Conservation (phyloP, 306 rosid species). For the Vicia faba region DNA sequence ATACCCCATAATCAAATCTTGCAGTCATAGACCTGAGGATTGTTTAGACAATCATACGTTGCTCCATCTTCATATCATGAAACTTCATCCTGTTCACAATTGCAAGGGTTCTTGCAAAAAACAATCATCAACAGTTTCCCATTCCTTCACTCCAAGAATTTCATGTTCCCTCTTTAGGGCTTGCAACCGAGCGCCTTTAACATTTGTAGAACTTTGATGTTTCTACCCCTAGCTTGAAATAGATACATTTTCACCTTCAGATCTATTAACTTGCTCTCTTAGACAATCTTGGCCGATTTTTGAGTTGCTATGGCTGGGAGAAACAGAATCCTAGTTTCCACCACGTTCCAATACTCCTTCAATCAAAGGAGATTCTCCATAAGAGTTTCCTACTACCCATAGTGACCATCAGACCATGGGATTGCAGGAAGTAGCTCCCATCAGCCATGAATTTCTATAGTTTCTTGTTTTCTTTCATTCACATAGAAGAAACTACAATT, state of each 20-base stretch:
- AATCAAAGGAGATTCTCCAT: background rate
- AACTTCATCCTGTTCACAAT: background rate
- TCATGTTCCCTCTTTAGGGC: background rate
- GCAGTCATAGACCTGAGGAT: background rate
- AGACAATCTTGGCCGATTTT: background rate
- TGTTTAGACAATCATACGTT: background rate
- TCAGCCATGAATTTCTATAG: background rate
- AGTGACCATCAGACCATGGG: background rate
- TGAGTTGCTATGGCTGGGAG: background rate
- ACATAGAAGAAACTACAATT: background rate
- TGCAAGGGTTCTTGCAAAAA: background rate
- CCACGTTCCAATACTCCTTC: background rate
- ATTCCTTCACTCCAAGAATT: background rate
- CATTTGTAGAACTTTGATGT: background rate
- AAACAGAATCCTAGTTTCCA: background rate
- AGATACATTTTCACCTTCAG: background rate
- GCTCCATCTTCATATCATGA: background rate
- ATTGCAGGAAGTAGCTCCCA: background rate
- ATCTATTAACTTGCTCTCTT: background rate
- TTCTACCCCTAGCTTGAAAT: background rate
- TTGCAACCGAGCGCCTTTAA: background rate
- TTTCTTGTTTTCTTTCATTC: background rate
- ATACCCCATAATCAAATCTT: background rate
- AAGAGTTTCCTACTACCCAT: background rate
- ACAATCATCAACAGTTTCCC: background rate